Percentiles rank a stretch among this genome's conserved stretches.
These are phyloP conservation scores for Pleurotus cornucopiae DNA, from an alignment of 768 basidiomycete species.

Conservation along the genomic window DNA sequence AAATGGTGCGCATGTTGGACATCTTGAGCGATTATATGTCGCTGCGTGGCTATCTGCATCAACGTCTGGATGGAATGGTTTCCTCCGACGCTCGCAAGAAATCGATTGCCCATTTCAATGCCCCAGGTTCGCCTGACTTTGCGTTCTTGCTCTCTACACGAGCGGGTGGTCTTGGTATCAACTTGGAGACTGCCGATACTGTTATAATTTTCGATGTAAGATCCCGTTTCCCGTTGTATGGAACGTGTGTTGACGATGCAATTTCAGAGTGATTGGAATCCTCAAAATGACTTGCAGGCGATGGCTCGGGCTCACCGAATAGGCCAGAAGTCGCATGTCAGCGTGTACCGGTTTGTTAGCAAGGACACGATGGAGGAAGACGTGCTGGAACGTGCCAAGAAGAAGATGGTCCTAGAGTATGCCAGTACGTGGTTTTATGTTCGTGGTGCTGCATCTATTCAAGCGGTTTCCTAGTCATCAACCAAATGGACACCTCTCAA, in stretches of 20 bases:
- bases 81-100: conserved; percentile 90
- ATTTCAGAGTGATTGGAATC: conserved; percentile 92
- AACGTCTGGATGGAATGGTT: conserved; percentile 94
- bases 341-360: conserved; percentile 96
- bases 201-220: conserved; percentile 98
- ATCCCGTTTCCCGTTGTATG: conserved; percentile 9
- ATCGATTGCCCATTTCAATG: conserved; percentile 96
- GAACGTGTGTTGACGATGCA: conserved; percentile 8
- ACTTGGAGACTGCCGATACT: conserved; percentile 97
- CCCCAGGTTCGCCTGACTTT: conserved; percentile 90
- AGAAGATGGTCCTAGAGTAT: conserved; percentile 99
- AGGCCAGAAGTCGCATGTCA: conserved; percentile 98
- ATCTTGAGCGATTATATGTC: conserved; percentile 97
- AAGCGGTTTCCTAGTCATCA: conserved; percentile 70
- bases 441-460: conserved; percentile 3
- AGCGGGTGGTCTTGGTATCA: conserved; percentile 97
- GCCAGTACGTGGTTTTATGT: conserved; percentile 68
- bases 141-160: conserved; percentile 95
- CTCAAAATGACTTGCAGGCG: conserved; percentile 97
- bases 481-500: conserved; percentile 99
- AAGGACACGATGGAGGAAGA: conserved; percentile 99
- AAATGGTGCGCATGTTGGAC: conserved; percentile 99
- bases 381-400: conserved; percentile 94
- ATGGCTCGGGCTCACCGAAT: conserved; percentile 99
- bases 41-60: conserved; percentile 85